Base-by-base conservation (phyloP, 192 early-diverging fungal genomes). In the Fimicolochytrium jonesii region DNA sequence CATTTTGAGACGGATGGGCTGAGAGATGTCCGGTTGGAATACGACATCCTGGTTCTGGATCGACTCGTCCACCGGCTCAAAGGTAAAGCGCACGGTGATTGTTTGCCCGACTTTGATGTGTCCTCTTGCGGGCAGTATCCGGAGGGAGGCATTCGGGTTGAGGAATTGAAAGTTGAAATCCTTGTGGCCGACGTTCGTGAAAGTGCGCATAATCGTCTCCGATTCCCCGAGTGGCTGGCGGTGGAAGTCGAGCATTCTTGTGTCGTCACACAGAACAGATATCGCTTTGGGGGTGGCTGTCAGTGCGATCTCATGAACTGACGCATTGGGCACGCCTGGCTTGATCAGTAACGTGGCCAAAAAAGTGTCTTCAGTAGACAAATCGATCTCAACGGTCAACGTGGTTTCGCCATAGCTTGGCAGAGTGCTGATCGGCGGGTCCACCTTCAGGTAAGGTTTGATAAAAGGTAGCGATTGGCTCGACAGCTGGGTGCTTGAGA, bases 111-210 rank as follows among this genome's bases (percentile, higher is more conserved):
- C 56, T 70, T 73, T 75, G 10, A 86, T 57, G 15, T 47, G 9
- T 2, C 82, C 82, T 22, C 70, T 61, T 18, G 44, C 28, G 15
- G 84, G 84, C 7, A 67, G 22, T 13, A 85, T 61, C 10, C 57
- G 69, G 11, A 86, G 58, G 23, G 66, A 57, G 4, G 43, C 22
- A 64, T 84, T 86, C 1, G 70, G 53, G 39, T 84, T 80, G 18
- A 63, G 57, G 26, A 86, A 59, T 22, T 56, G 39, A 56, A 59
- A 86, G 44, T 67, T 73, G 22, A 83, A 67, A 22, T 77, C 78
- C 42, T 80, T 80, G 61, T 85, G 77, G 3, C 84, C 81, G 20
- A 85, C 66, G 47, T 86, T 86, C 7, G 82, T 85, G 53, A 86
- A 86, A 3, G 57, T 74, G 10, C 84, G 65, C 41, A 60, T 59